Base-by-base conservation (phyloP, 2,329 filamentous ascomycete genomes). In the Rhexocercosporidium sp. region DNA sequence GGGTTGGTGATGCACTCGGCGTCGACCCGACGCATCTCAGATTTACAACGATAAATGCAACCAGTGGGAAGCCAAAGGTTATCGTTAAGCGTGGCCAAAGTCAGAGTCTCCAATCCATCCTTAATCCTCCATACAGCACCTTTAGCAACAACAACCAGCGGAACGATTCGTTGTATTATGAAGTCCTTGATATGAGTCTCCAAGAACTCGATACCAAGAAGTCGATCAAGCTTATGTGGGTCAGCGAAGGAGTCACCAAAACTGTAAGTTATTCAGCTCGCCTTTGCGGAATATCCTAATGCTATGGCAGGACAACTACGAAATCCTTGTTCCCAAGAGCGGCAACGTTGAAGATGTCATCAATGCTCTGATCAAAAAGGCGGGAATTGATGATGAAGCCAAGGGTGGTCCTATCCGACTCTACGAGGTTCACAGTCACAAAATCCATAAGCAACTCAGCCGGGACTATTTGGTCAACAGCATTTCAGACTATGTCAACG, bases 151-250 rank as follows among this genome's bases (percentile, higher is more conserved):
- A 86, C 65, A 89, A 85, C 37, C 92, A 94, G 76, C 86, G 90
- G 64, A 81, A 86, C 22, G 95, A 98, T 79, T 88, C 91, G 0
- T 83, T 99, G 62, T 98, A 90, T 78, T 99, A 94, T 76, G 96
- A 99, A 78, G 88, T 98, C 31, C 82, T 99, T 47, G 96, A 99
- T 70, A 97, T 97, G 83, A 97, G 93, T 75, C 81, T 99, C 56
- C 92, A 92, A 27, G 96, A 99, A 79, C 85, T 97, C 51, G 96
- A 99, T 76, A 96, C 92, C 65, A 96, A 97, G 83, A 97, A 96
- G 82, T 88, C 83, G 66, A 82, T 98, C 70, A 95, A 92, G 78
- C 81, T 99, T 57, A 92, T 85, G 1, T 95, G 92, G 88, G 83
- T 99, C 54, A 92, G 90, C 47, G 96, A 99, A 70, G 96, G 96